Base-by-base conservation (phyloP, 345 rosid genomes). In the Salix udensis region DNA sequence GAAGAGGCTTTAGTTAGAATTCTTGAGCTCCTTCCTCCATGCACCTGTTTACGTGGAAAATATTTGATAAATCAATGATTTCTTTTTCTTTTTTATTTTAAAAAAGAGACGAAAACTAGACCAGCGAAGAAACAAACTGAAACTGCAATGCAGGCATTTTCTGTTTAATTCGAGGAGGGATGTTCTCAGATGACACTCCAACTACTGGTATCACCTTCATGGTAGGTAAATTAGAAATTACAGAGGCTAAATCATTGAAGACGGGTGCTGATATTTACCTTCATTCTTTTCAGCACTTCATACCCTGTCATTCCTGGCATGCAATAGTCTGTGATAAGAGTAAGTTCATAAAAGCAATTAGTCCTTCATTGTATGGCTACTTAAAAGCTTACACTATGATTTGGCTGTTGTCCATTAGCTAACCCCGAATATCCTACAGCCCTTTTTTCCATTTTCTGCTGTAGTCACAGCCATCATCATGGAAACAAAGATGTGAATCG, bases 231-330 rank as follows among this genome's bases (percentile, higher is more conserved):
- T 34, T 5, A 7, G 4, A 15, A 19, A 6, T 21, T 8, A 23
- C 16, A 23, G 19, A 2, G 37, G 5, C 14, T 52, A 61, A 7
- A 28, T 18, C n/a, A 50, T 50, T 50, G 58, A 50, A 50, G 58
- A 18, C 19, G 58, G 18, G 58, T 48, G 4, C 53, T 18, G 2
- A 50, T 50, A 6, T n/a, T 40, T 42, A 80, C 85, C 83, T 85
- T 75, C 30, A 85, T 81, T 70, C 74, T 84, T 74, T 84, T 84
- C 65, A 87, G 77, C 8, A 82, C 79, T 16, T 87, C 87, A 67
- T 75, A 82, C 4, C 86, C 82, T 4, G 87, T 84, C 85, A 84
- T 85, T 69, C 79, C 85, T 15, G 82, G 90, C 85, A 87, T 87
- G 52, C 81, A 76, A 70, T 80, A 85, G 46, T 85, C 86, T 0